A percentile compares a stretch with the other conserved stretches of the same genome.
Evolutionary conservation across 805 yeast genomes (phyloP).

Genomic region (Metschnikowia dekortorum): DNA sequence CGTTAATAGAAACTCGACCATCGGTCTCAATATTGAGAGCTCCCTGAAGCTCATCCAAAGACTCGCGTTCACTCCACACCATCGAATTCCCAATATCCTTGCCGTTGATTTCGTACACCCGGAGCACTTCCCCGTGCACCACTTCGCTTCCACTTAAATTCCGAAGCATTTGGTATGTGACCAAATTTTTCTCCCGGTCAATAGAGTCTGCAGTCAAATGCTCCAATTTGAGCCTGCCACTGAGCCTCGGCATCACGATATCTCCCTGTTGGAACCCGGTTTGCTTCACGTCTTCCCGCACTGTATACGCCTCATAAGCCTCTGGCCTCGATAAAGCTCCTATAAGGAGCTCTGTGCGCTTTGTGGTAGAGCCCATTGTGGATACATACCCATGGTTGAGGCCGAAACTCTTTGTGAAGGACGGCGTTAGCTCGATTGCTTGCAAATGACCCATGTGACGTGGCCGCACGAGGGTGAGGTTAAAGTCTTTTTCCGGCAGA

Average conservation of each 20-base stretch:
- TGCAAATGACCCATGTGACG: constrained; percentile 19
- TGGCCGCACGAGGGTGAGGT: constrained; percentile 42
- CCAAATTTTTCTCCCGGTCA: constrained; percentile 35
- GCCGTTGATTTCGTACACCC: constrained; percentile 34
- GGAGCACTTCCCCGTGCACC: constrained; percentile 14
- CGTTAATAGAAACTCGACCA: constrained; percentile 24
- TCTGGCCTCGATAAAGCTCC: constrained; percentile 27
- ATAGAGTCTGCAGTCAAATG: constrained; percentile 33
- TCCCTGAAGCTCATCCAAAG: constrained; percentile 14
- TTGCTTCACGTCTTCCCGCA: constrained; percentile 8
- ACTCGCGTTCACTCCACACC: constrained; percentile 28
- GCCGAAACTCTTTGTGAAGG: constrained; percentile 28
- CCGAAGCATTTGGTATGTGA: constrained; percentile 25
- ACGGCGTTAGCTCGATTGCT: constrained; percentile 24
- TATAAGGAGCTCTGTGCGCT: constrained; percentile 22
- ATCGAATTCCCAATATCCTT: constrained; percentile 20
- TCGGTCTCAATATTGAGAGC: constrained; percentile 17
- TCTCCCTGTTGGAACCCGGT: constrained; percentile 18
- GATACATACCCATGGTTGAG: constrained; percentile 25
- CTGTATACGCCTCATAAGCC: constrained; percentile 20
- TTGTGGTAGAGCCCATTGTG: constrained; percentile 24
- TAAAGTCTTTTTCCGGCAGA: constrained; percentile 39
- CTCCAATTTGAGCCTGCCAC: constrained; percentile 47
- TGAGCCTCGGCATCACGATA: constrained; percentile 37
- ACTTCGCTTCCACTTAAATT: constrained; percentile 5